Percentiles rank a stretch among this genome's conserved stretches.
These are phyloP conservation scores for Lanmaoa pseudosensibilis DNA, from an alignment of 768 basidiomycete species.

Conservation along the genomic window DNA sequence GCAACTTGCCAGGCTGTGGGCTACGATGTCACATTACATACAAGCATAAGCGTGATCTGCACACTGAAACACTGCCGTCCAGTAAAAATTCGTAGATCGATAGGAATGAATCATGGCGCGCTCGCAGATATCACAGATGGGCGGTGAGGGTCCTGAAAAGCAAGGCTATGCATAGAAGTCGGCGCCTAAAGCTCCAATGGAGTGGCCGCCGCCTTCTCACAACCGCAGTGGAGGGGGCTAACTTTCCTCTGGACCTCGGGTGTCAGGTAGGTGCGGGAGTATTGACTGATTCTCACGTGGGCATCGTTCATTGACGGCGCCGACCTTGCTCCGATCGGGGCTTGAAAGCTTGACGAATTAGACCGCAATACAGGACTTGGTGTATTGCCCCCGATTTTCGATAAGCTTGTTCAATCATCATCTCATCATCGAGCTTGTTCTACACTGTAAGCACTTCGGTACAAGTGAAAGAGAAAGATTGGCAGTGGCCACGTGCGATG, in stretches of 20 bases:
- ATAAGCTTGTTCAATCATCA: not conserved
- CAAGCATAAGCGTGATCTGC: not conserved
- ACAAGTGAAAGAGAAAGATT: not conserved
- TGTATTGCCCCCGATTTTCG: not conserved
- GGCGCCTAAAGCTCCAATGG: not conserved
- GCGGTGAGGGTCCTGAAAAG: not conserved
- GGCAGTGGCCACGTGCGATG: not conserved
- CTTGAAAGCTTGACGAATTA: too few species aligned
- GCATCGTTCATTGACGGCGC: not conserved
- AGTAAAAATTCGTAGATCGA: not conserved
- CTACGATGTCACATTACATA: not conserved
- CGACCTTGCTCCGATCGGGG: not conserved
- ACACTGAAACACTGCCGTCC: not conserved
- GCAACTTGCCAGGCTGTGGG: slow-evolving; percentile 7
- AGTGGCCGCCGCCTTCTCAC: not conserved
- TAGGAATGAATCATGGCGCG: not conserved
- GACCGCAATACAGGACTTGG: too few species aligned
- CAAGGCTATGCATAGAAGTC: not conserved
- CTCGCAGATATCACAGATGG: not conserved
- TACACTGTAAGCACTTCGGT: not conserved
- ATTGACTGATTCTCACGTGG: not conserved
- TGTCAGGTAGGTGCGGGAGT: not conserved
- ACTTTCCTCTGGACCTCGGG: not conserved
- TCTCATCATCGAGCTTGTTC: too few species aligned
- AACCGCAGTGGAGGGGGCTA: not conserved